A percentile compares a stretch with the other conserved stretches of the same genome.
phyloP scores from a whole-genome alignment of 345 rosid genomes.

The Citrus reticulata region DNA sequence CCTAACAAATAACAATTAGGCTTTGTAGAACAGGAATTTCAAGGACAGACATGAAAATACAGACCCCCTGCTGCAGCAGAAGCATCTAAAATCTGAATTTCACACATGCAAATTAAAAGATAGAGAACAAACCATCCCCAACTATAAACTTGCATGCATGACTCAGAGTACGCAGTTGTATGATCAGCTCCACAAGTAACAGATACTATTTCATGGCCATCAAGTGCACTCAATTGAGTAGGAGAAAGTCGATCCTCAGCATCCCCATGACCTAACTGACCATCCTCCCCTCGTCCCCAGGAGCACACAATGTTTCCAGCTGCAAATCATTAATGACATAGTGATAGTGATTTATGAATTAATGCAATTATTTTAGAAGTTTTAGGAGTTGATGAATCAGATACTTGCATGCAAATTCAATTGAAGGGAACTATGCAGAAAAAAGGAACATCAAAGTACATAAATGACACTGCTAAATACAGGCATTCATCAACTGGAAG shows the following conservation, averaged over 20 bases:
- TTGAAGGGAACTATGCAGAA: not conserved
- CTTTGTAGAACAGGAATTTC: not conserved
- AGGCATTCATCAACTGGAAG: not conserved
- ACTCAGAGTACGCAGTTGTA: constrained; percentile 73
- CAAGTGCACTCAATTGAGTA: constrained; percentile 69
- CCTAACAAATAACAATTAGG: not conserved
- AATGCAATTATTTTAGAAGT: not conserved
- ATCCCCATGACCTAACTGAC: constrained; percentile 96
- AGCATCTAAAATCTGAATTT: not conserved
- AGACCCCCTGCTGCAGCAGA: not conserved
- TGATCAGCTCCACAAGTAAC: constrained; percentile 96
- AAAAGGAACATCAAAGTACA: not conserved
- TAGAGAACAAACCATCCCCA: constrained; percentile 73
- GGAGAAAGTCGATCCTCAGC: constrained; percentile 87
- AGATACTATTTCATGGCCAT: constrained; percentile 55
- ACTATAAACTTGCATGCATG: constrained; percentile 64
- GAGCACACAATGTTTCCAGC: constrained; percentile 91
- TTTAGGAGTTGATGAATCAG: not conserved
- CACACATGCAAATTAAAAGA: not conserved
- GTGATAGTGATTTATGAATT: not conserved
- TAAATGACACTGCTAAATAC: not conserved
- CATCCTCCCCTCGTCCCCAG: constrained; percentile 99
- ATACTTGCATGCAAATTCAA: not conserved
- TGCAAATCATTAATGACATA: constrained; percentile 25
- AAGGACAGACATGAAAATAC: not conserved